Conservation (phyloP, 1,139 yeast species). For the Pichia sp. region DNA sequence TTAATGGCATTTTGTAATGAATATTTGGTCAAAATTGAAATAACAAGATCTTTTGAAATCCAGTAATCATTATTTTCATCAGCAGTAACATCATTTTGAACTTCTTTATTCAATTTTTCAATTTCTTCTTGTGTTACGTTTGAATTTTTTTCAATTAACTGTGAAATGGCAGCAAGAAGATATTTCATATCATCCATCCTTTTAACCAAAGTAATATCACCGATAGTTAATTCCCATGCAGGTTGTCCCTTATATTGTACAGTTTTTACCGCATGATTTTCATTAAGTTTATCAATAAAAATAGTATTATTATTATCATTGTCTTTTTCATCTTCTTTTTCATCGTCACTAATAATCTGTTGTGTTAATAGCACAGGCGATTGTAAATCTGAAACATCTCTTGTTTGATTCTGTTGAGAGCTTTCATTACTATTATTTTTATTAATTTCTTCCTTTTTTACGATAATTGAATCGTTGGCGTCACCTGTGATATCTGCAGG, state of each 20-base stretch:
- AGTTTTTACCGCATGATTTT: background rate
- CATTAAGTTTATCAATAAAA: too few species aligned
- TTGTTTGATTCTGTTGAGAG: background rate
- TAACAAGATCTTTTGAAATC: slow-evolving; percentile 68
- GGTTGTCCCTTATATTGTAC: slow-evolving; percentile 10
- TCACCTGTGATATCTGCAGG: slow-evolving; percentile 2
- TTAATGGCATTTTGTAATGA: slow-evolving; percentile 55
- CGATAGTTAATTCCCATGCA: slow-evolving; percentile 6
- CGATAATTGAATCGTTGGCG: slow-evolving; percentile 1
- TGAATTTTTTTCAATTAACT: background rate
- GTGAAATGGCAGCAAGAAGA: background rate
- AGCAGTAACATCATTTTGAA: background rate
- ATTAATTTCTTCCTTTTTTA: background rate
- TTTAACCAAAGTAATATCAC: background rate
- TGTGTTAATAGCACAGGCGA: background rate
- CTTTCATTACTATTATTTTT: background rate
- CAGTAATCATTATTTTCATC: slow-evolving; percentile 34
- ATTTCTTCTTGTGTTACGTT: background rate
- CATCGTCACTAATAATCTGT: slow-evolving; percentile 2
- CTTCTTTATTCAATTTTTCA: background rate
- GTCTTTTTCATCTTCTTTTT: background rate
- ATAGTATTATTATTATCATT: background rate
- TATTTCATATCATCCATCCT: slow-evolving; percentile 7
- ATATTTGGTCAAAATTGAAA: slow-evolving; percentile 54
- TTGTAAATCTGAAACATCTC: background rate